Evolutionary conservation across 129 eudicot genomes (phyloP).

Genomic region (Flaveria brownii): DNA sequence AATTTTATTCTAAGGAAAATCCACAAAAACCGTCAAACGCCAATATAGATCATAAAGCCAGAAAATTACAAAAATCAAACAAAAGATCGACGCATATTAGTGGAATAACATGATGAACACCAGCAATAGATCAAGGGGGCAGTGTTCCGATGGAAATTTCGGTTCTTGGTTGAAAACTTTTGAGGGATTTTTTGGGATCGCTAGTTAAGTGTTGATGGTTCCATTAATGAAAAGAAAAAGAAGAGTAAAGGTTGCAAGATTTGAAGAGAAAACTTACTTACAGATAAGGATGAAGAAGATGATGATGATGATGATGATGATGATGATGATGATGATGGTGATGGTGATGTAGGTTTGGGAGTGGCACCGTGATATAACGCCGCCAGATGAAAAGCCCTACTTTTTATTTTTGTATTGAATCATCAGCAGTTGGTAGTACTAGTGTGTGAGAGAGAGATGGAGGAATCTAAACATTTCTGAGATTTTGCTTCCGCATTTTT

Average conservation of each 20-base stretch:
- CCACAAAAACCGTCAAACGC: not conserved
- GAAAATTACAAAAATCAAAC: not conserved
- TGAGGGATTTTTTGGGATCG: conserved; percentile 20
- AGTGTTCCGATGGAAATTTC: not conserved
- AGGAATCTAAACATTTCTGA: conserved; percentile 11
- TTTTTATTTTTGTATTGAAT: conserved; percentile 27
- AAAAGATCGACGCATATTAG: conserved; percentile 1
- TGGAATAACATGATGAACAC: not conserved
- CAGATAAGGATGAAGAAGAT: conserved; percentile 24
- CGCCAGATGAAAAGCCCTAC: conserved; percentile 40
- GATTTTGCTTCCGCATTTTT: conserved; percentile 6
- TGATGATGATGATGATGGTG: conserved; percentile 18
- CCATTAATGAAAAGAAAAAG: not conserved
- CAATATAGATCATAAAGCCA: not conserved
- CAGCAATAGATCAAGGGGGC: not conserved
- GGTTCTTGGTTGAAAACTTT: not conserved
- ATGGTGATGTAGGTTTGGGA: not conserved
- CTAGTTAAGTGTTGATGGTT: not conserved
- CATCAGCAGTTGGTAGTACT: not conserved
- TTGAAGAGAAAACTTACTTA: conserved; percentile 19
- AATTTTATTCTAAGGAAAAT: not conserved
- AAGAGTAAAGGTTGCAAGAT: not conserved
- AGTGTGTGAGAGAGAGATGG: conserved; percentile 16
- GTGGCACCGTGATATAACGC: conserved; percentile 30
- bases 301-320: conserved; percentile 20